Evolutionary conservation across 768 basidiomycete genomes (phyloP).

Genomic region (Lactarius tabidus): DNA sequence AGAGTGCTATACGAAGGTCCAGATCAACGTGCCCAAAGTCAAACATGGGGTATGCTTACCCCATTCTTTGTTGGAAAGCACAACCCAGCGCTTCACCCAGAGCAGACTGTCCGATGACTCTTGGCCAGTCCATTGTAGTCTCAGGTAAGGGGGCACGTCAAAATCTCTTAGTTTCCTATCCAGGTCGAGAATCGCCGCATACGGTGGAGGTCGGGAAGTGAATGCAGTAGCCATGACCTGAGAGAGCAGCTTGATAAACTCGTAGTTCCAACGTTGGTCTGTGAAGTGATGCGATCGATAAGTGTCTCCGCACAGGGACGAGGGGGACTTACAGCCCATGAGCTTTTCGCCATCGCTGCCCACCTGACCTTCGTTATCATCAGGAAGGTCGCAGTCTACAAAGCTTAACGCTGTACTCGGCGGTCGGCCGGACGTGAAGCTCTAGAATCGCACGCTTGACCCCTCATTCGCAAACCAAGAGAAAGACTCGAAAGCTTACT

Average conservation of each 20-base stretch:
- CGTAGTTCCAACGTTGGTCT: slow-evolving; percentile 53
- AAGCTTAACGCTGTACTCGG: slow-evolving; percentile 27
- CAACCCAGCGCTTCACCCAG: slow-evolving; percentile 24
- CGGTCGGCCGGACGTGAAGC: slow-evolving; percentile 30
- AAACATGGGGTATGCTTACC: slow-evolving; percentile 26
- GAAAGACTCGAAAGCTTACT: slow-evolving; percentile 34
- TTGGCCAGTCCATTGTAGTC: slow-evolving; percentile 33
- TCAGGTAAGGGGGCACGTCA: slow-evolving; percentile 43
- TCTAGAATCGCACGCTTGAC: slow-evolving; percentile 19
- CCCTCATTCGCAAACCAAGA: neutral
- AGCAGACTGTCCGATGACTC: slow-evolving; percentile 5
- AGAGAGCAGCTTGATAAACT: slow-evolving; percentile 49
- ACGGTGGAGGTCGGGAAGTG: slow-evolving; percentile 45
- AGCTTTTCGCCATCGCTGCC: slow-evolving; percentile 9
- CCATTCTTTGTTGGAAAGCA: slow-evolving; percentile 31
- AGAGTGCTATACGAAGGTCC: slow-evolving; percentile 40
- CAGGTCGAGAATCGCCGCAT: slow-evolving; percentile 49
- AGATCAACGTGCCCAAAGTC: slow-evolving; percentile 18
- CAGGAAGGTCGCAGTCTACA: slow-evolving; percentile 30
- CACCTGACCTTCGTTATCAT: slow-evolving; percentile 16
- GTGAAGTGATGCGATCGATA: neutral
- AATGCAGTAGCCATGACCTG: slow-evolving; percentile 33
- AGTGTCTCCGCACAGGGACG: neutral
- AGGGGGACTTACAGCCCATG: slow-evolving; percentile 17
- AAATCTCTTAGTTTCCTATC: slow-evolving; percentile 62